These are phyloP conservation scores for Trichosporon sp. DNA, from an alignment of 1,284 basidiomycete genomes.

Conservation along the genomic window DNA sequence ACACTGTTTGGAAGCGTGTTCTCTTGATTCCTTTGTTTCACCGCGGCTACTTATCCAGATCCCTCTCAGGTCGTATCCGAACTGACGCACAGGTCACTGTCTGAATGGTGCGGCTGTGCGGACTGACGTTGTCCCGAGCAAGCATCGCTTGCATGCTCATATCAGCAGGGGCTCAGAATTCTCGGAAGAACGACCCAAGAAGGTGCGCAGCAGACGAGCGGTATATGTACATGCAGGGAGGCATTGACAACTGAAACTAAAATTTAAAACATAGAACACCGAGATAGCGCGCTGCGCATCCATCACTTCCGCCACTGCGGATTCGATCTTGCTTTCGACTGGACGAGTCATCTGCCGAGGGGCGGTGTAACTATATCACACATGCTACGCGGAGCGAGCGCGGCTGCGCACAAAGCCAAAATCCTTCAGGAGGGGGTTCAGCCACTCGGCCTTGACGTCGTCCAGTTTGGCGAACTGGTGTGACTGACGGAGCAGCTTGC, in stretches of 20 bases:
- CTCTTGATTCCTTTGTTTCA: background rate
- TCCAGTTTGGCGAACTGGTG: constrained; percentile 34
- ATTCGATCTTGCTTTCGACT: background rate
- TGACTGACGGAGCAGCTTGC: constrained; percentile 33
- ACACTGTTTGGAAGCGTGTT: background rate
- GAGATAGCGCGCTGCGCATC: background rate
- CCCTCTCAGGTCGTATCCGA: background rate
- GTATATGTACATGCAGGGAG: background rate
- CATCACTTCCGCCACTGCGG: background rate
- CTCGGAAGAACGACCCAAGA: no score
- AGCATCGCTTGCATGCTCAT: background rate
- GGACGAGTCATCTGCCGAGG: background rate
- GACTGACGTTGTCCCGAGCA: background rate
- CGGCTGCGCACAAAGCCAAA: constrained; percentile 35
- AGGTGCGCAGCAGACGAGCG: background rate
- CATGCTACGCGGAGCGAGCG: background rate
- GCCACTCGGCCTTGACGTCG: constrained; percentile 44
- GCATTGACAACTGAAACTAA: background rate
- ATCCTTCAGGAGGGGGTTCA: constrained; percentile 48
- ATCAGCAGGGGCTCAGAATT: no score
- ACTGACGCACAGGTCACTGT: background rate
- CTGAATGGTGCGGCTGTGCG: background rate
- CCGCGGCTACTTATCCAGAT: background rate
- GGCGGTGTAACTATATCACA: background rate
- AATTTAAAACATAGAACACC: background rate